Conservation (phyloP, 208 protist species). For the Trypanosoma scelopori region DNA sequence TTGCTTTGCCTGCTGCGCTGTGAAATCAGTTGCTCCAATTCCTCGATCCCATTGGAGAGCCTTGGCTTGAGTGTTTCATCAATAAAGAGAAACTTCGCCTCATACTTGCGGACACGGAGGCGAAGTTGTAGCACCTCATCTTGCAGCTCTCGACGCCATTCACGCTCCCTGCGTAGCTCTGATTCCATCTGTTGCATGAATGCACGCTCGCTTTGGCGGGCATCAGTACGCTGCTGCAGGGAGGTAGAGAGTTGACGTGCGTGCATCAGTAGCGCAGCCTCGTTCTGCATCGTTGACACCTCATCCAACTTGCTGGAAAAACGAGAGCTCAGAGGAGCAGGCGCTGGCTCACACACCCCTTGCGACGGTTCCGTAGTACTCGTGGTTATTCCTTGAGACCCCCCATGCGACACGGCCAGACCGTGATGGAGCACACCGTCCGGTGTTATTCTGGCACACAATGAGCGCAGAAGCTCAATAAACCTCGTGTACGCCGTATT, state of each 20-base stretch:
- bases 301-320: not conserved
- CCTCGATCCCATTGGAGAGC: slow-evolving; percentile 29
- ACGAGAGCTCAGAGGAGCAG: not conserved
- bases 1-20: slow-evolving; percentile 13
- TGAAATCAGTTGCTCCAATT: slow-evolving; percentile 25
- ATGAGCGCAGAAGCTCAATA: slow-evolving; percentile 13
- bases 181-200: not conserved
- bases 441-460: not conserved
- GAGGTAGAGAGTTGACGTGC: slow-evolving; percentile 10
- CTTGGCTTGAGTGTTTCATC: slow-evolving; percentile 36
- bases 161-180: slow-evolving; percentile 18
- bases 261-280: slow-evolving; percentile 5
- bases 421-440: not conserved
- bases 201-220: not conserved
- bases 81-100: slow-evolving; percentile 38
- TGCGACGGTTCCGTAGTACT: not conserved
- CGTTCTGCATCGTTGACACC: not conserved
- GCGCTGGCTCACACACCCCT: not conserved
- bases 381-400: slow-evolving; percentile 1
- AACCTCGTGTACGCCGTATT: slow-evolving; percentile 13
- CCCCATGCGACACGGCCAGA: too few relatives aligned
- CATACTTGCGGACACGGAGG: slow-evolving; percentile 30
- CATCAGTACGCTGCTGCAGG: slow-evolving; percentile 1
- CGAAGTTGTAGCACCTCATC: slow-evolving; percentile 30
- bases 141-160: slow-evolving; percentile 20